Conservation (phyloP, 208 protist genomes). For the Leishmania braziliensis region DNA sequence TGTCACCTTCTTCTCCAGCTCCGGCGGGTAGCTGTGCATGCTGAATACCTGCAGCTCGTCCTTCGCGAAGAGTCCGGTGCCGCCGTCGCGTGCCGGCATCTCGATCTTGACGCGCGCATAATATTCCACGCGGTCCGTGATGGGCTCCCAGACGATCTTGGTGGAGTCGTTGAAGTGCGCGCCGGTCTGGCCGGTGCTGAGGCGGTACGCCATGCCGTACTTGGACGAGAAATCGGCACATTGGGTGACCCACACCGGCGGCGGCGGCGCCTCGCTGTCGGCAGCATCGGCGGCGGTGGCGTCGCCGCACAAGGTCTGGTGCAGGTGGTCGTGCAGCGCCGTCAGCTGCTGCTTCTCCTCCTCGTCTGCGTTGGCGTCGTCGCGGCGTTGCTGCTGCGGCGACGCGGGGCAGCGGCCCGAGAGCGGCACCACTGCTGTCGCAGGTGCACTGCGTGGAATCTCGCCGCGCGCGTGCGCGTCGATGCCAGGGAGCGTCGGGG, state of each 20-base stretch:
- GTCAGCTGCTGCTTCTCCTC: slow-evolving; percentile 60
- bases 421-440: slow-evolving; percentile 11
- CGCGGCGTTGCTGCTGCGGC: slow-evolving; percentile 4
- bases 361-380: slow-evolving; percentile 30
- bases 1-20: slow-evolving; percentile 96
- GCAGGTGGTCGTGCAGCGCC: slow-evolving; percentile 64
- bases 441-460: slow-evolving; percentile 9
- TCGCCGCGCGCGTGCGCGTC: slow-evolving; percentile 16
- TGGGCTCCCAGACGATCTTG: slow-evolving; percentile 93
- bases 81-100: slow-evolving; percentile 37
- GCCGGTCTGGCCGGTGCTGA: slow-evolving; percentile 94
- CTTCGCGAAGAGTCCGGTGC: slow-evolving; percentile 47
- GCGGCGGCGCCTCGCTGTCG: slow-evolving; percentile 26
- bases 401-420: slow-evolving; percentile 15
- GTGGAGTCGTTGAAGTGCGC: slow-evolving; percentile 98
- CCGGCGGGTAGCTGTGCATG: slow-evolving; percentile 72
- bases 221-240: slow-evolving; percentile 96
- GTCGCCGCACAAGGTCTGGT: slow-evolving; percentile 57
- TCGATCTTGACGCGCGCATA: slow-evolving; percentile 66
- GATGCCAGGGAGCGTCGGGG: slow-evolving; percentile 4
- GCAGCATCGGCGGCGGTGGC: slow-evolving; percentile 8
- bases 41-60: slow-evolving; percentile 80
- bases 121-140: slow-evolving; percentile 81
- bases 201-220: slow-evolving; percentile 97
- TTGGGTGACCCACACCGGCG: slow-evolving; percentile 89